Percentiles rank a stretch among this genome's conserved stretches.
phyloP scores from a whole-genome alignment of 768 basidiomycete species.

The Xerocomellus amylosporus region DNA sequence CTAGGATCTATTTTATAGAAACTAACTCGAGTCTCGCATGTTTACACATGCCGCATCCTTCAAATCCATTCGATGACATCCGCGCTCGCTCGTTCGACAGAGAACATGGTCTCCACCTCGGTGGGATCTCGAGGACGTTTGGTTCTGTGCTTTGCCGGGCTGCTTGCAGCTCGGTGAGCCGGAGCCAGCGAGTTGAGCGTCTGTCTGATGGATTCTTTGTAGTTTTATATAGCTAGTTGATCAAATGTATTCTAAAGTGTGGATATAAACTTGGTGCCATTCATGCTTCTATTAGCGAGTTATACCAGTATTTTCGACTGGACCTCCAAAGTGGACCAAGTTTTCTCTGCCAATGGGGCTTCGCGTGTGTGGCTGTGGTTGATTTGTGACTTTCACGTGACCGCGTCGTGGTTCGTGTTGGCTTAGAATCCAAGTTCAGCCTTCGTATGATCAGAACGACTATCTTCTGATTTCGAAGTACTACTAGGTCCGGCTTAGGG shows the following conservation, averaged over 20 bases:
- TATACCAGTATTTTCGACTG: too few species aligned
- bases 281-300: too few species aligned
- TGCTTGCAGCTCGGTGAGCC: conserved; percentile 25
- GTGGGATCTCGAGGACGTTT: conserved; percentile 63
- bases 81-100: conserved; percentile 63
- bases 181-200: conserved; percentile 56
- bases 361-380: background rate
- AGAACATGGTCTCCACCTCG: conserved; percentile 50
- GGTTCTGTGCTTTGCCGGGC: conserved; percentile 35
- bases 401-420: conserved; percentile 24
- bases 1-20: conserved; percentile 80
- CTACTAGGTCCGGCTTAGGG: too few species aligned
- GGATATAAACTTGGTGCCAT: too few species aligned
- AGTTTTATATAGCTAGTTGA: background rate
- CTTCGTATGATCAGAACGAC: too few species aligned
- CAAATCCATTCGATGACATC: conserved; percentile 69
- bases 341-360: too few species aligned
- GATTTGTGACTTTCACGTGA: conserved; percentile 23
- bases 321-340: too few species aligned
- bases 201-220: conserved; percentile 55
- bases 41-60: conserved; percentile 73
- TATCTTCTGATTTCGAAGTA: too few species aligned
- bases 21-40: conserved; percentile 79
- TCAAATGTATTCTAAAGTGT: too few species aligned
- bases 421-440: background rate